Conservation (phyloP, 2,329 filamentous ascomycete genomes). For the Keithomyces neogunnii region DNA sequence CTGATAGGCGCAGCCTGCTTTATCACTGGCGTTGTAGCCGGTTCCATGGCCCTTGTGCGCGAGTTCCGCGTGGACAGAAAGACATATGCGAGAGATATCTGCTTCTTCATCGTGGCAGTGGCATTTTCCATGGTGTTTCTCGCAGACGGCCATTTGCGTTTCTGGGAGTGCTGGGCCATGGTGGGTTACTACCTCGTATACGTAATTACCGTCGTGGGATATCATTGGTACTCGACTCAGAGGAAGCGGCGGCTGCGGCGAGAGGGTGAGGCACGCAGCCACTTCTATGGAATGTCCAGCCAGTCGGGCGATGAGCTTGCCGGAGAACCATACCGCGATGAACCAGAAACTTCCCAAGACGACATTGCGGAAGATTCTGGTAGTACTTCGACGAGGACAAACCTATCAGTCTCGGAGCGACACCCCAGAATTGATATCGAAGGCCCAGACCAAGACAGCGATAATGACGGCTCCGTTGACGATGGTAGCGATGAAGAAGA, state of each 20-base stretch:
- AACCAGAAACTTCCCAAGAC: constrained; percentile 30
- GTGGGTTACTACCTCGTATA: constrained; percentile 88
- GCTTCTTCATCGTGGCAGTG: constrained; percentile 84
- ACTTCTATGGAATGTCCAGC: constrained; percentile 54
- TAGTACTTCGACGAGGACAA: constrained; percentile 15
- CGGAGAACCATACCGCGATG: constrained; percentile 54
- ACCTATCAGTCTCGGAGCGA: constrained; percentile 36
- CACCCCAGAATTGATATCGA: constrained; percentile 40
- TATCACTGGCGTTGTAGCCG: constrained; percentile 92
- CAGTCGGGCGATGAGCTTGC: constrained; percentile 44
- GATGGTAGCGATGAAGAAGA: constrained; percentile 37
- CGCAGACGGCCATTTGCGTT: constrained; percentile 69
- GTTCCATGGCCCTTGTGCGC: constrained; percentile 93
- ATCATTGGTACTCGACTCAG: constrained; percentile 78
- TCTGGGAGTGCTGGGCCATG: constrained; percentile 90
- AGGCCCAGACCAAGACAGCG: constrained; percentile 22
- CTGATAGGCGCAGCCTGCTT: constrained; percentile 91
- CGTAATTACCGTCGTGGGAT: constrained; percentile 76
- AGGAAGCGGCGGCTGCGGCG: constrained; percentile 51
- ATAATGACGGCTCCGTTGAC: constrained; percentile 33
- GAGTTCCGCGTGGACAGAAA: constrained; percentile 87
- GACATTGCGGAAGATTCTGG: constrained; percentile 9
- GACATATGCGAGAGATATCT: constrained; percentile 85
- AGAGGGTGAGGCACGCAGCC: constrained; percentile 64
- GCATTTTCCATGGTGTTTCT: constrained; percentile 82